Conservation (phyloP, 129 eudicot species). For the Escallonia rubra region DNA sequence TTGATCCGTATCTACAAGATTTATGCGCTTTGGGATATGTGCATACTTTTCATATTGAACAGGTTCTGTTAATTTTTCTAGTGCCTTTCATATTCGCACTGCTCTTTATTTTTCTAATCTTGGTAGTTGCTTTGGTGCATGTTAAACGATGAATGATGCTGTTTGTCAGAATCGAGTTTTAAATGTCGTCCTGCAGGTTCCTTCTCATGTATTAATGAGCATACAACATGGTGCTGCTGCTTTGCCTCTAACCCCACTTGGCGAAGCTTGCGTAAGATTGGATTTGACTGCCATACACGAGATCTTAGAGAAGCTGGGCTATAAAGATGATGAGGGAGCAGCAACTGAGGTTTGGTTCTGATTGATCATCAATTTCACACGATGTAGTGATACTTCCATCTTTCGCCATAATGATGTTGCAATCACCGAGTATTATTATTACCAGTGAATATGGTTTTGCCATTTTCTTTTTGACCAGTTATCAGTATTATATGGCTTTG, state of each 20-base stretch:
- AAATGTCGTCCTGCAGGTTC: slow-evolving; percentile 38
- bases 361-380: slow-evolving; percentile 3
- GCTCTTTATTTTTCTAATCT: not conserved
- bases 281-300: slow-evolving; percentile 95
- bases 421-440: not conserved
- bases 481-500: not conserved
- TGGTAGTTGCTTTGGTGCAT: not conserved
- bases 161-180: not conserved
- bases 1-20: not conserved
- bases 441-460: not conserved
- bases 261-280: slow-evolving; percentile 83
- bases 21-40: not conserved
- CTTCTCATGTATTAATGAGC: slow-evolving; percentile 79
- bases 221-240: slow-evolving; percentile 43
- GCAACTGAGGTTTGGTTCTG: slow-evolving; percentile 75
- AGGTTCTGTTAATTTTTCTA: not conserved
- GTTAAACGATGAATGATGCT: not conserved
- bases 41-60: not conserved
- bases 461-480: slow-evolving; percentile 5
- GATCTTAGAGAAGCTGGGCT: slow-evolving; percentile 71
- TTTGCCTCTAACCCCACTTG: slow-evolving; percentile 59
- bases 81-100: not conserved
- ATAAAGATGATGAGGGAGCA: slow-evolving; percentile 94
- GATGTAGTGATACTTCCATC: too few species aligned
- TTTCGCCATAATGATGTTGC: too few species aligned